Percentiles rank a stretch among this genome's conserved stretches.
Conservation (phyloP, 129 eudicot species). For the sunflower (Helianthus annuus) region HanXRQr2.0-SUNRISE NC_035446.2:13362363-13362862, state of each 20-base stretch:
- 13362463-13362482: slow-evolving; percentile 12
- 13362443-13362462: neutral
- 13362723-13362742: slow-evolving; percentile 92
- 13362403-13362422: slow-evolving; percentile 12
- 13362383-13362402: too few species aligned
- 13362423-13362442: slow-evolving; percentile 5
- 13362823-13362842: slow-evolving; percentile 16
- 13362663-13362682: slow-evolving; percentile 11
- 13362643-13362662: neutral
- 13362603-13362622: neutral
- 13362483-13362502: slow-evolving; percentile 11
- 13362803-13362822: slow-evolving; percentile 72
- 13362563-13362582: neutral
- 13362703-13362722: slow-evolving; percentile 70
- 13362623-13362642: neutral
- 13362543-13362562: neutral
- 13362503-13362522: neutral
- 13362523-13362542: slow-evolving; percentile 3
- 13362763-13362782: slow-evolving; percentile 83
- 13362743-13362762: slow-evolving; percentile 61
- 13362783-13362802: slow-evolving; percentile 82
- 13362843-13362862: slow-evolving; percentile 12
- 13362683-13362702: slow-evolving; percentile 15
- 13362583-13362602: neutral
- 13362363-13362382: too few species aligned